A percentile compares a stretch with the other conserved stretches of the same genome.
phyloP scores from a whole-genome alignment of 31 red algal species.

The Asparagopsis taxiformis region DNA sequence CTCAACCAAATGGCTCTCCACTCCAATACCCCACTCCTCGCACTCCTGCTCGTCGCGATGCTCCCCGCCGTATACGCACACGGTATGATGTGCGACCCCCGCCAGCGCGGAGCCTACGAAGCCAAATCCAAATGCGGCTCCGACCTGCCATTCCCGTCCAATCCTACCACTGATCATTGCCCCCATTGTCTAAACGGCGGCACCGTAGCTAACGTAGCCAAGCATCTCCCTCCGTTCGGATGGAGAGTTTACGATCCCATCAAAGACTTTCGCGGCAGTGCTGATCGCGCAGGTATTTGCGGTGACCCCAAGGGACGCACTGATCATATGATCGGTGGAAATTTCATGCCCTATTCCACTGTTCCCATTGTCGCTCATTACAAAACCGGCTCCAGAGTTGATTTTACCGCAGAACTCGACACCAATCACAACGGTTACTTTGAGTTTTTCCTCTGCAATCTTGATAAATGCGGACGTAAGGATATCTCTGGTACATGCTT shows the following conservation, averaged over 20 bases:
- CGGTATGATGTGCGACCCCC: slow-evolving; percentile 19
- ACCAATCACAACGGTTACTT: slow-evolving; percentile 82
- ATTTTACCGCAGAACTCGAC: slow-evolving; percentile 58
- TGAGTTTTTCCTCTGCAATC: slow-evolving; percentile 78
- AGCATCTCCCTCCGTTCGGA: slow-evolving; percentile 31
- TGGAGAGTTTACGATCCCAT: slow-evolving; percentile 66
- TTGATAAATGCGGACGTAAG: slow-evolving; percentile 31
- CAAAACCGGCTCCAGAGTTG: slow-evolving; percentile 30
- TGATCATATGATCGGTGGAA: slow-evolving; percentile 60
- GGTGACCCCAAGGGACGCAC: slow-evolving; percentile 45
- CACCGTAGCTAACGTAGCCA: slow-evolving; percentile 49
- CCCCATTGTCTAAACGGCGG: slow-evolving; percentile 79
- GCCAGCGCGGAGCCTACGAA: slow-evolving; percentile 23
- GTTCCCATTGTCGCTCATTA: slow-evolving; percentile 42
- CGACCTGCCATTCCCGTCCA: neutral
- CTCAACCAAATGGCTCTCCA: no score
- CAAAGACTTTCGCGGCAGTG: slow-evolving; percentile 25
- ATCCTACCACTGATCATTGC: slow-evolving; percentile 37
- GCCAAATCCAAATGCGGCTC: slow-evolving; percentile 7
- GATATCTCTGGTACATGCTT: slow-evolving; percentile 56
- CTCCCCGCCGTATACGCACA: slow-evolving; percentile 7
- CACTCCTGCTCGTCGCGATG: neutral
- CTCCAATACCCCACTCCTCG: no score
- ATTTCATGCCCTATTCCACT: slow-evolving; percentile 48
- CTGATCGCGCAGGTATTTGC: slow-evolving; percentile 46